A percentile compares a stretch with the other conserved stretches of the same genome.
phyloP scores from a whole-genome alignment of 768 basidiomycete genomes.

The Rickenella mellea region DNA sequence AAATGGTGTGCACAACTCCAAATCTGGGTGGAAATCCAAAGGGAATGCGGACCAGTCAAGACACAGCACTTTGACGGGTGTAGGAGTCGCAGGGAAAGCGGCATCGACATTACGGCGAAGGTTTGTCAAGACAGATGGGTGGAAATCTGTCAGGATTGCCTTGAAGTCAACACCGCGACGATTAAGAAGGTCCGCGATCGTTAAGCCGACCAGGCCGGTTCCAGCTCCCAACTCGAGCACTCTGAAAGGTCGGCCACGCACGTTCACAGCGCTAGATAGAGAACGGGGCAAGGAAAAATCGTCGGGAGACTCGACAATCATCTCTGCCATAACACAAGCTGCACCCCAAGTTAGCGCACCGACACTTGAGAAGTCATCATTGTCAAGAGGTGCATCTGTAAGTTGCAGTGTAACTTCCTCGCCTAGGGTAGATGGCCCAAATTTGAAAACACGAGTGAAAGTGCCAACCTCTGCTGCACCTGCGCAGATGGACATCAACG shows the following conservation, averaged over 20 bases:
- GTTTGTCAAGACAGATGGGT: conserved; percentile 39
- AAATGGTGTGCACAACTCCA: conserved; percentile 19
- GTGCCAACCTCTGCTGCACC: conserved; percentile 56
- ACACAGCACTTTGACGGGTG: conserved; percentile 16
- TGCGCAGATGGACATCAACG: conserved; percentile 54
- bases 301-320: conserved; percentile 49
- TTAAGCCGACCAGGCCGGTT: conserved; percentile 43
- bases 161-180: conserved; percentile 5
- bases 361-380: conserved; percentile 60
- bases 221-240: conserved; percentile 50
- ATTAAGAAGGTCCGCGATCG: conserved; percentile 23
- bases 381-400: conserved; percentile 60
- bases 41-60: conserved; percentile 32
- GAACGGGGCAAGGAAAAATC: conserved; percentile 34
- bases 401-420: conserved; percentile 32
- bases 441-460: conserved; percentile 42
- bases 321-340: conserved; percentile 70
- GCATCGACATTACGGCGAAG: conserved; percentile 30
- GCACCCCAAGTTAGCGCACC: conserved; percentile 89
- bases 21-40: conserved; percentile 11
- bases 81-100: conserved; percentile 19
- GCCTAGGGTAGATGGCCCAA: conserved; percentile 16
- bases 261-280: not conserved
- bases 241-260: conserved; percentile 16
- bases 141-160: conserved; percentile 40